phyloP scores from a whole-genome alignment of 352 stramenopile genomes.

The Globisporangium camurandrum region DNA sequence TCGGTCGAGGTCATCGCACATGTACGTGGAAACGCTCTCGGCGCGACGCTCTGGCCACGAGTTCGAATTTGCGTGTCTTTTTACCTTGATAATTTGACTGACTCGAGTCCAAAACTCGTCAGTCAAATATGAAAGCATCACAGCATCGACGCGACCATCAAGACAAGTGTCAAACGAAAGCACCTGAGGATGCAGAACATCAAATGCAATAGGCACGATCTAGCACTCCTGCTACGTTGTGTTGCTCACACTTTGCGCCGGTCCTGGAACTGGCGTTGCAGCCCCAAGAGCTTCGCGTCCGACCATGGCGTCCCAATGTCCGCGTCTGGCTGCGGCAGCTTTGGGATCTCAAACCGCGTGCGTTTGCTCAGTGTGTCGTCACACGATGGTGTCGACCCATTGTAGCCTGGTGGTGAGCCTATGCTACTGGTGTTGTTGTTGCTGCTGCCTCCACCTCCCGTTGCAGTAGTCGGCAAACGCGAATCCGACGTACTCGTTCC shows the following conservation, averaged over 20 bases:
- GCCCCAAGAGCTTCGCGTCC: conserved; percentile 52
- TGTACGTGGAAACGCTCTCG: too few species aligned
- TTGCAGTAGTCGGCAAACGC: conserved; percentile 17
- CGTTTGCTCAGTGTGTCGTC: conserved; percentile 22
- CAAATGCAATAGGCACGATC: too few species aligned
- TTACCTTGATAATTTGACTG: too few species aligned
- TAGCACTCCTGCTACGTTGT: too few species aligned
- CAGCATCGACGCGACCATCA: background rate
- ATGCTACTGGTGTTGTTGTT: conserved; percentile 22
- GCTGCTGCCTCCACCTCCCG: background rate
- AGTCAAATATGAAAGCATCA: too few species aligned
- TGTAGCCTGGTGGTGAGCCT: conserved; percentile 3
- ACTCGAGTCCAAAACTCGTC: background rate
- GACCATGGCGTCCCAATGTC: conserved; percentile 64
- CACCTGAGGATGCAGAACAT: background rate
- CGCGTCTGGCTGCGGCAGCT: conserved; percentile 54
- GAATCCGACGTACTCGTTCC: conserved; percentile 46
- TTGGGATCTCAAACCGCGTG: conserved; percentile 62
- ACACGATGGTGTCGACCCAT: conserved; percentile 7
- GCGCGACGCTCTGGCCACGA: too few species aligned
- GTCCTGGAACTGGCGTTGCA: conserved; percentile 35
- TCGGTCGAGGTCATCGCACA: too few species aligned
- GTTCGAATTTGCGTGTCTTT: too few species aligned
- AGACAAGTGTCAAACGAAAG: background rate
- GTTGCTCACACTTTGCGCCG: conserved; percentile 21